Evolutionary conservation across 768 basidiomycete species (phyloP), one percentile per base, ranked within the genome.

Genomic region (Hericium coralloides): DNA sequence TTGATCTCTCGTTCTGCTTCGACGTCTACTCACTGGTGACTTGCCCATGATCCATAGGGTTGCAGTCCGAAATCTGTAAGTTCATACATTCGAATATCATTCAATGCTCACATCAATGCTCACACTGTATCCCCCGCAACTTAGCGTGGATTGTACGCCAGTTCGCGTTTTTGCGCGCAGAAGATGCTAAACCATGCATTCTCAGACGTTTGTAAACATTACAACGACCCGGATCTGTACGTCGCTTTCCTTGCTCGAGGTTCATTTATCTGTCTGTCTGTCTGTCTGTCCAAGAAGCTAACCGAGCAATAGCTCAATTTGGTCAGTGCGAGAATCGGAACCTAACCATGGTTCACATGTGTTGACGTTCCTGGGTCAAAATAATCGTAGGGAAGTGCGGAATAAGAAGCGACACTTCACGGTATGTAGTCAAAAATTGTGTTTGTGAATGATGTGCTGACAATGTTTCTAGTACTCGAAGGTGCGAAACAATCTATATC

Each of bases 351-450:
- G 36, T 58, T 20, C 17, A 4, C 23, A 9, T 49, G 23, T 49
- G 15, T 45, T 45, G n/a, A 47, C 45, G 50, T 53, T 59, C 31
- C 57, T 36, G 49, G 47, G 65, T 59, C 43, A 52, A 58, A 52
- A 56, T 63, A 51, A 59, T 59, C 61, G 23, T 68, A 91, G 89
- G 93, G 95, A 98, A 73, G 95, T 98, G 17, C 79, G 95, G 58
- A 86, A 87, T 61, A 82, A 83, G 68, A 82, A 87, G 69, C 80
- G 87, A 52, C 85, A 95, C 64, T 95, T 94, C 65, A 89, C 92
- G 41, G 89, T 89, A 60, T 52, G 84, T 73, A 12, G 37, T 18
- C 18, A 12, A 31, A 7, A 17, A n/a, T n/a, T n/a, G n/a, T 15
- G 20, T 18, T 17, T 7, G 18, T 39, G n/a, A 20, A 45, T 15